Percentiles rank a stretch among this genome's conserved stretches.
phyloP scores from a whole-genome alignment of 108 stramenopile genomes.

The Aurantiochytrium sp. region DNA sequence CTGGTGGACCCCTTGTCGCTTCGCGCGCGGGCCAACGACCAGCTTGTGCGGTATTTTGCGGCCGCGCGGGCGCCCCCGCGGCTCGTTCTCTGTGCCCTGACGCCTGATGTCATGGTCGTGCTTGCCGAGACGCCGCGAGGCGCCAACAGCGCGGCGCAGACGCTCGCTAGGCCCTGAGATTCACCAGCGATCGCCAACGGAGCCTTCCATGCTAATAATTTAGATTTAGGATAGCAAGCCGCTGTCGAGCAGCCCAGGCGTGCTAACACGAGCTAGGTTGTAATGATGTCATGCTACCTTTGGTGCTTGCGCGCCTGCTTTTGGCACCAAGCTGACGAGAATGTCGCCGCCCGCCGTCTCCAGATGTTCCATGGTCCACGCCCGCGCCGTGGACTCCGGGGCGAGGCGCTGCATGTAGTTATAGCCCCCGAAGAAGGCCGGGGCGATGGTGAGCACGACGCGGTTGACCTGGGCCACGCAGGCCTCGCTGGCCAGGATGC shows the following conservation, averaged over 20 bases:
- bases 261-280: too few species aligned
- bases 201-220: too few species aligned
- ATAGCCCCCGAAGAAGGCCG: slow-evolving; percentile 11
- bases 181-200: too few species aligned
- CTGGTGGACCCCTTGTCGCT: neutral
- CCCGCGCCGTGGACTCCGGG: neutral
- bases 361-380: neutral
- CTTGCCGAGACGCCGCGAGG: neutral
- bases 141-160: neutral
- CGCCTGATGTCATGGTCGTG: neutral
- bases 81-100: neutral
- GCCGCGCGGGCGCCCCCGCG: neutral
- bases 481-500: neutral
- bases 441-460: slow-evolving; percentile 31
- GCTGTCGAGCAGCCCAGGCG: too few species aligned
- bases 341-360: neutral
- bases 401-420: neutral
- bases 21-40: neutral
- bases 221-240: too few species aligned
- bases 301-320: too few species aligned
- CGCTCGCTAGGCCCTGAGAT: too few species aligned
- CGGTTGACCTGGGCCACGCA: neutral
- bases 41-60: neutral
- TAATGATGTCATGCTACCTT: too few species aligned
- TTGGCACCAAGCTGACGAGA: neutral